A percentile compares a stretch with the other conserved stretches of the same genome.
Evolutionary conservation across 352 stramenopile species (phyloP).

Genomic region (Phytopythium boreale): DNA sequence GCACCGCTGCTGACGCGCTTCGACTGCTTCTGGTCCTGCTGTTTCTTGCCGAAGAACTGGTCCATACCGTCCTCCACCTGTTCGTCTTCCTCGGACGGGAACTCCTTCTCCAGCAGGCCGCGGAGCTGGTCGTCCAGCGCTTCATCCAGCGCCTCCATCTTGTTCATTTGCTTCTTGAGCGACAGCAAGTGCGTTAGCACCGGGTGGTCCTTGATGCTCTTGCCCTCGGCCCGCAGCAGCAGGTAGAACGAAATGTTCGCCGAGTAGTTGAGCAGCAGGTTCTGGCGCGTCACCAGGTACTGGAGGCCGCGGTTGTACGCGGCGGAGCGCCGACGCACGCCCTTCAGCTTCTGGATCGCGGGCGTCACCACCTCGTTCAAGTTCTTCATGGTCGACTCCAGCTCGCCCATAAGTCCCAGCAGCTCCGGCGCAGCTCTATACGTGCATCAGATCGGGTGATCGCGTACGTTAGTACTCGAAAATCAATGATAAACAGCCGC

Average conservation of each 20-base stretch:
- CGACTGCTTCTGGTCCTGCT: constrained; percentile 12
- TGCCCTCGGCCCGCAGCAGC: constrained; percentile 73
- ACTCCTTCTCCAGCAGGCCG: constrained; percentile 62
- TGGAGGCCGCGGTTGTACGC: constrained; percentile 62
- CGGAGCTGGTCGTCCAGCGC: constrained; percentile 56
- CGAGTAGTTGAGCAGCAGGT: constrained; percentile 82
- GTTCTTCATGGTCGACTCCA: constrained; percentile 64
- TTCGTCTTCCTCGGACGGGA: constrained; percentile 37
- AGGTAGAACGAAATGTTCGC: constrained; percentile 88
- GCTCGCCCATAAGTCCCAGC: constrained; percentile 61
- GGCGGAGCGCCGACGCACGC: constrained; percentile 51
- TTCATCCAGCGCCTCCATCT: constrained; percentile 54
- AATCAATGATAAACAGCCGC: neutral
- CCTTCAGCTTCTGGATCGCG: constrained; percentile 68
- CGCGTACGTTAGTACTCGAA: neutral
- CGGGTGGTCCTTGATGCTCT: constrained; percentile 73
- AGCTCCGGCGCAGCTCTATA: constrained; percentile 65
- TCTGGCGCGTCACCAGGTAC: constrained; percentile 79
- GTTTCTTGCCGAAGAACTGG: constrained; percentile 59
- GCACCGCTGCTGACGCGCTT: constrained; percentile 20
- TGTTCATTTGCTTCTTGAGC: constrained; percentile 76
- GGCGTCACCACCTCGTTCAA: constrained; percentile 64
- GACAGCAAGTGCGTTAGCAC: constrained; percentile 73
- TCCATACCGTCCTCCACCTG: constrained; percentile 57
- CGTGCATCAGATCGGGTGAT: neutral